A percentile compares a stretch with the other conserved stretches of the same genome.
Evolutionary conservation across 2,329 filamentous ascomycete genomes (phyloP).

Genomic region (Penicillium sp.): DNA sequence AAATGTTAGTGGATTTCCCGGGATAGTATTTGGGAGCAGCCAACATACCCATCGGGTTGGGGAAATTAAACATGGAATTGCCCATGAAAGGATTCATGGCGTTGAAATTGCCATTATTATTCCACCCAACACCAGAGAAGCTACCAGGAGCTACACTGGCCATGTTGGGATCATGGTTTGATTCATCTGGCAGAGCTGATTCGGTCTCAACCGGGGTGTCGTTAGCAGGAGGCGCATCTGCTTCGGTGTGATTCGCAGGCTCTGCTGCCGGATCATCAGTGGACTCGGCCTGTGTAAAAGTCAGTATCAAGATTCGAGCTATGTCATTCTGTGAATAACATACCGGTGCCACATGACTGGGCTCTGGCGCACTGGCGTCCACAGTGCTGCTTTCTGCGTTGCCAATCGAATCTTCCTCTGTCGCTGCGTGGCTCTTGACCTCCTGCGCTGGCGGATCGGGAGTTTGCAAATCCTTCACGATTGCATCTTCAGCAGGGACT

Average conservation of each 20-base stretch:
- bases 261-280: constrained; percentile 8
- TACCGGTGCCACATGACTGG: no score
- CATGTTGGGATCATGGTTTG: constrained; percentile 9
- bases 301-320: no score
- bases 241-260: constrained; percentile 6
- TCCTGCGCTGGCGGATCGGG: constrained; percentile 12
- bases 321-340: no score
- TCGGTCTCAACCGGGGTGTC: constrained; percentile 4
- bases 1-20: constrained; percentile 21
- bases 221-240: constrained; percentile 11
- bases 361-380: no score
- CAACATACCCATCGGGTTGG: constrained; percentile 81
- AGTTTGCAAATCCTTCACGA: constrained; percentile 2
- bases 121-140: constrained; percentile 57
- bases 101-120: constrained; percentile 59
- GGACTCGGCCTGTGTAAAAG: constrained; percentile 5
- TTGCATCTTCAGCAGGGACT: constrained; percentile 12
- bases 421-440: not conserved
- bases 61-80: constrained; percentile 54
- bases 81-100: constrained; percentile 63
- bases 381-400: no score
- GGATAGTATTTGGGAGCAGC: not conserved
- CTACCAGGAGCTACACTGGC: constrained; percentile 44
- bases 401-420: no score
- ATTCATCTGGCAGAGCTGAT: constrained; percentile 1